Base-by-base conservation (phyloP, 1,284 basidiomycete genomes). In the Cryptococcus hybrid region DNA sequence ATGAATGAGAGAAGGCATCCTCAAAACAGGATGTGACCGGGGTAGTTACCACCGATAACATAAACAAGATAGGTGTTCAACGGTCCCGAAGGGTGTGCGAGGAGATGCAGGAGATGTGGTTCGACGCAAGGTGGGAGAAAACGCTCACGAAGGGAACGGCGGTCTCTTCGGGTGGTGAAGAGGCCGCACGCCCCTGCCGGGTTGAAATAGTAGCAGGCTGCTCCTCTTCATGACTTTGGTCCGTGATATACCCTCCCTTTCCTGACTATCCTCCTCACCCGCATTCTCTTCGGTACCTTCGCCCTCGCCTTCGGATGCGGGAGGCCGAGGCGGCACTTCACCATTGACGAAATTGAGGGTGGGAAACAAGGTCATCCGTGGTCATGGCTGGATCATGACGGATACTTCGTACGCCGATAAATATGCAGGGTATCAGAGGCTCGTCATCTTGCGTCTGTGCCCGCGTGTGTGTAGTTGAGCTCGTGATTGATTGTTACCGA, bases 1-100 rank as follows among this genome's bases (percentile, higher is more conserved):
- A 15, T 75, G 70, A 30, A 91, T 78, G 37, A 85, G 84, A 60
- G 86, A 85, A 0, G 86, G 86, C 35, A 88, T 88, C 5, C 86
- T 86, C 48, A 93, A 85, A 58, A 94, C 85, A 52, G 85, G 88
- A 71, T 93, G 90, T 61, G 89, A 86, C 24, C 88, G 87, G 1
- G 90, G 89, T 92, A 94, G 69, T 92, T 90, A 37, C 80, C 80
- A 15, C 90, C 90, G 85, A 79, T 71, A 43, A 78, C 73, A 60
- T 72, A 78, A 52, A 79, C 69, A 15, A 77, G 62, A 57, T 77
- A 78, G 1, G 73, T 76, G 56, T 71, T 68, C 15, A 70, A 46
- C 2, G 65, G 68, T 57, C 59, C 63, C 2, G 40, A 12, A n/a
- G 1, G 45, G 43, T 39, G 57, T 15, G 30, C 7, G 55, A 0